Evolutionary conservation across 192 early-diverging fungal genomes (phyloP), one percentile per base, ranked within the genome.

Genomic region (Coemansia sp.): DNA sequence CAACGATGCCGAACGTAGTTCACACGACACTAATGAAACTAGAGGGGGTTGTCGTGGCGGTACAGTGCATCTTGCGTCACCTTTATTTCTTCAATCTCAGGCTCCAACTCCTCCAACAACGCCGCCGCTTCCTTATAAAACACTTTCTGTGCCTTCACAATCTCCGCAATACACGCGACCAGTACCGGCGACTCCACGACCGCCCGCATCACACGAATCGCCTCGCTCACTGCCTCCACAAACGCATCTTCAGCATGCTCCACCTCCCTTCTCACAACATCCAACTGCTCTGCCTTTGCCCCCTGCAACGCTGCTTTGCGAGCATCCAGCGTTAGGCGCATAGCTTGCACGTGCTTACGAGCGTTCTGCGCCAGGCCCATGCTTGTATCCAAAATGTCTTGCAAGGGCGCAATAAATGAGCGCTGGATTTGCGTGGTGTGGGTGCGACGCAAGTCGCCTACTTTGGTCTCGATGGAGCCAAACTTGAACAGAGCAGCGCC

Each of bases 1-100:
- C 21, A 21, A 21, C 21, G 21, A 21, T 21, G 21, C 21, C 21
- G 21, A 21, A 21, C 0, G 21, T 21, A 21, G 21, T 21, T 21
- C 21, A 21, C 21, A 21, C 21, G 21, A 21, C 21, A 21, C 21
- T 21, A 21, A 21, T 21, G 21, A 21, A 21, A 21, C 21, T 21
- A 21, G 1, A 21, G 21, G 21, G 21, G 6, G 67, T 68, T 62
- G 51, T 75, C 65, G 59, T 89, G 68, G 67, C 90, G 85, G 72
- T 93, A 91, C 27, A 96, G 74, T 4, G 94, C 89, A 61, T 98
- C 96, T 68, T 97, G 94, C 4, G 94, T 95, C 27, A 94, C 92
- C 38, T 89, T 86, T 65, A 99, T 89, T 83, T 99, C 95, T 62
- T 97, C 95, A 52, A 99, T 88, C 69, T 99, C 95, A 1, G 94